A percentile compares a stretch with the other conserved stretches of the same genome.
Conservation (phyloP, 208 protist genomes). For the Borovskyia barvae region DNA sequence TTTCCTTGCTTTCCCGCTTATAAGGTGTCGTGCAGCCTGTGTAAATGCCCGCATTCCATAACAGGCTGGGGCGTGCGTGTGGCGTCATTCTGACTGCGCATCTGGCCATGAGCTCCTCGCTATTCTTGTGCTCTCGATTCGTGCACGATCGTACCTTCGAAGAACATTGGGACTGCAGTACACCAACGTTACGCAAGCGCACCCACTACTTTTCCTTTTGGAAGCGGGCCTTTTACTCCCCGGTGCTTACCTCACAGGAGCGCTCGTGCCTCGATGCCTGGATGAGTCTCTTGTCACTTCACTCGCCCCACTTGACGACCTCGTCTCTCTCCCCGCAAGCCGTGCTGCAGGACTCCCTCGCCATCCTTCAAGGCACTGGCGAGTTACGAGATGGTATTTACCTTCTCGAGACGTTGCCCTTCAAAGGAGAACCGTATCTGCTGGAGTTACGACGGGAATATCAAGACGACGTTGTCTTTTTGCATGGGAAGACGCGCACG, state of each 20-base stretch:
- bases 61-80: constrained; percentile 24
- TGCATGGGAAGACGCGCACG: constrained; percentile 50
- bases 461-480: constrained; percentile 44
- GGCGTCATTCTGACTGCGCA: constrained; percentile 30
- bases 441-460: constrained; percentile 52
- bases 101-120: constrained; percentile 15
- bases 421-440: constrained; percentile 32
- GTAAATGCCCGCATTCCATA: background rate
- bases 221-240: constrained; percentile 33
- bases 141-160: constrained; percentile 48
- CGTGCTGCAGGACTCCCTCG: constrained; percentile 56
- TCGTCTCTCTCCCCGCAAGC: constrained; percentile 35
- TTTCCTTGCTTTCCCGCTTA: background rate
- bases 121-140: constrained; percentile 33
- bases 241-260: constrained; percentile 39
- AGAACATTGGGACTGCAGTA: constrained; percentile 65
- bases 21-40: background rate
- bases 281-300: constrained; percentile 37
- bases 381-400: constrained; percentile 56
- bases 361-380: constrained; percentile 36
- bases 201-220: constrained; percentile 43
- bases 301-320: constrained; percentile 21
- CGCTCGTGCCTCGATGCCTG: constrained; percentile 56
- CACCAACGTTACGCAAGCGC: constrained; percentile 30
- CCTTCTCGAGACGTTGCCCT: constrained; percentile 32